These are phyloP conservation scores for Solanum sejunctum DNA, from an alignment of 257 asterid genomes.

Conservation along the genomic window DNA sequence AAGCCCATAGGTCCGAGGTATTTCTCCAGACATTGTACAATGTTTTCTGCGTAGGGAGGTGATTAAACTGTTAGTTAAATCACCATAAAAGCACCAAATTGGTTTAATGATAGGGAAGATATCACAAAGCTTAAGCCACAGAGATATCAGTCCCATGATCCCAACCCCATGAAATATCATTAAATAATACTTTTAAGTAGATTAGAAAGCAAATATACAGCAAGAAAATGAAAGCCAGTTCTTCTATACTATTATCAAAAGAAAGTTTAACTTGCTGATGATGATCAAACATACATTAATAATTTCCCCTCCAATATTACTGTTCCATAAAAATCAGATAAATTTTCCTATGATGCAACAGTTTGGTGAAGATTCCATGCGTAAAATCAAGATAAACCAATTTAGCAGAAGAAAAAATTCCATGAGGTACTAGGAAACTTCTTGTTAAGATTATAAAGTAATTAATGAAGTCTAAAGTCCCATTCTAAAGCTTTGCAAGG, in stretches of 20 bases:
- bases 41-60: constrained; percentile 37
- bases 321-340: neutral
- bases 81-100: neutral
- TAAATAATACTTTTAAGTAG: neutral
- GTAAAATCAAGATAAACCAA: neutral
- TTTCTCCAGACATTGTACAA: constrained; percentile 48
- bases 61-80: neutral
- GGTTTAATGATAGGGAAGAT: neutral
- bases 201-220: neutral
- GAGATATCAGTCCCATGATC: neutral
- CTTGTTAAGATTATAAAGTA: neutral
- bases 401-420: neutral
- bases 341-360: neutral
- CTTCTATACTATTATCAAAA: neutral
- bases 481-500: neutral
- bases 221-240: neutral
- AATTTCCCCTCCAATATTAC: neutral
- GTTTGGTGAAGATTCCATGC: neutral
- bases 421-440: neutral
- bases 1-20: constrained; percentile 34
- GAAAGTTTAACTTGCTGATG: neutral
- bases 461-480: neutral
- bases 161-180: neutral
- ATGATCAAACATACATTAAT: neutral
- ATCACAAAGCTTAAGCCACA: neutral